These are phyloP conservation scores for Ophioceras dolichostomum DNA, from an alignment of 2,329 filamentous ascomycete genomes.

Conservation along the genomic window DNA sequence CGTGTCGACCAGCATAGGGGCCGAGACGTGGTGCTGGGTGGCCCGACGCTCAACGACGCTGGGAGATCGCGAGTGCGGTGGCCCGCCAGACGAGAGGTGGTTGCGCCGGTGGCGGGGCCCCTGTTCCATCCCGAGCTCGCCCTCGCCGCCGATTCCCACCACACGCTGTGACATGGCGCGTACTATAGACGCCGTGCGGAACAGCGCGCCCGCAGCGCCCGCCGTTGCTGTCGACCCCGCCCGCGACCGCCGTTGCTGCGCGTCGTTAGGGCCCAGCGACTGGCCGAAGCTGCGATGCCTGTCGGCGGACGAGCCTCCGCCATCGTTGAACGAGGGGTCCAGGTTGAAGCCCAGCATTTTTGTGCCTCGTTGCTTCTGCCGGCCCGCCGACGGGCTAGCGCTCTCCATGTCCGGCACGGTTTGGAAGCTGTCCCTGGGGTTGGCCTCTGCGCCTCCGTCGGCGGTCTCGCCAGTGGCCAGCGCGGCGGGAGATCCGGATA, in stretches of 20 bases:
- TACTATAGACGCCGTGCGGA: conserved; percentile 62
- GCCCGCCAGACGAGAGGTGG: too few relatives aligned
- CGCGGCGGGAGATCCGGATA: conserved; percentile 37
- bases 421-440: conserved; percentile 42
- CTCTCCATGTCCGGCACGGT: conserved; percentile 38
- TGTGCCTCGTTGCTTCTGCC: conserved; percentile 31
- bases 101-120: conserved; percentile 46
- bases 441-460: conserved; percentile 25
- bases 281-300: conserved; percentile 45
- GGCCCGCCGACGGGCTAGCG: conserved; percentile 26
- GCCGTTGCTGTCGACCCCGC: conserved; percentile 52
- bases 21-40: conserved; percentile 24
- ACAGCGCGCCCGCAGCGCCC: conserved; percentile 54
- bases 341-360: conserved; percentile 43
- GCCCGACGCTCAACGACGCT: conserved; percentile 37
- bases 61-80: conserved; percentile 45
- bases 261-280: conserved; percentile 38
- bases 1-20: conserved; percentile 30
- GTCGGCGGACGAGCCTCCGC: conserved; percentile 21
- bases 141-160: conserved; percentile 92
- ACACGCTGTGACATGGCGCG: conserved; percentile 91
- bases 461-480: conserved; percentile 26
- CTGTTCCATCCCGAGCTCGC: conserved; percentile 68
- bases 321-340: conserved; percentile 42
- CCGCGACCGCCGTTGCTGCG: conserved; percentile 35